phyloP scores from a whole-genome alignment of 768 basidiomycete species.

The Termitomyces titanicus region DNA sequence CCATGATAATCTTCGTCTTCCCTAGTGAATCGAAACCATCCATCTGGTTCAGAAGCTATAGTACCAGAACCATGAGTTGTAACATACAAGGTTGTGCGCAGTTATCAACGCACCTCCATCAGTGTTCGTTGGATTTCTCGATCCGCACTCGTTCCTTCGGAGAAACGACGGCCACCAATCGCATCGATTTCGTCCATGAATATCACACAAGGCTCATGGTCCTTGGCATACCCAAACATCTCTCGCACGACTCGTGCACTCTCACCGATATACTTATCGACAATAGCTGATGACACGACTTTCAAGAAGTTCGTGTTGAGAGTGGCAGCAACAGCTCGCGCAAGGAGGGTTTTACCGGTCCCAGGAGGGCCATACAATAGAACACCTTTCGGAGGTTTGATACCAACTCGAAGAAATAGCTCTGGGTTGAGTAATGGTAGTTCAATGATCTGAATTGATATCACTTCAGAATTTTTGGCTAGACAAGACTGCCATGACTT shows the following conservation, averaged over 20 bases:
- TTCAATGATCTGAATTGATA: conserved; percentile 75
- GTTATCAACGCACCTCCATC: conserved; percentile 65
- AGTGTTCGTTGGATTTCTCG: conserved; percentile 97
- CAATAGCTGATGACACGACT: conserved; percentile 96
- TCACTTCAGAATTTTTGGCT: not conserved
- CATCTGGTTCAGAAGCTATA: conserved; percentile 95
- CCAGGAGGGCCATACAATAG: conserved; percentile 95
- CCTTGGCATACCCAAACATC: conserved; percentile 97
- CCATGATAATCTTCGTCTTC: conserved; percentile 96
- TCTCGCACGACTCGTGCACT: conserved; percentile 94
- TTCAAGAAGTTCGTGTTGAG: conserved; percentile 96
- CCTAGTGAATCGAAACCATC: conserved; percentile 99
- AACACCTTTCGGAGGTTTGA: conserved; percentile 95
- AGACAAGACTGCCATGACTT: conserved; percentile 19
- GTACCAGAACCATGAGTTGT: too few relatives aligned
- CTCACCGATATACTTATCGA: conserved; percentile 98
- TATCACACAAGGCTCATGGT: conserved; percentile 98
- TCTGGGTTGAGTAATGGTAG: conserved; percentile 92
- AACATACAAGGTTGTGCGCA: too few relatives aligned
- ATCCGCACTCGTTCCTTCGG: conserved; percentile 96
- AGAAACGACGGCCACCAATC: conserved; percentile 84
- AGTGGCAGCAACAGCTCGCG: conserved; percentile 93
- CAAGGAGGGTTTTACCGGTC: conserved; percentile 94
- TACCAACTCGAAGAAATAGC: conserved; percentile 92
- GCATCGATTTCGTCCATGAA: conserved; percentile 99